phyloP scores from a whole-genome alignment of 768 basidiomycete genomes.

The Phylloporus arenicola region DNA sequence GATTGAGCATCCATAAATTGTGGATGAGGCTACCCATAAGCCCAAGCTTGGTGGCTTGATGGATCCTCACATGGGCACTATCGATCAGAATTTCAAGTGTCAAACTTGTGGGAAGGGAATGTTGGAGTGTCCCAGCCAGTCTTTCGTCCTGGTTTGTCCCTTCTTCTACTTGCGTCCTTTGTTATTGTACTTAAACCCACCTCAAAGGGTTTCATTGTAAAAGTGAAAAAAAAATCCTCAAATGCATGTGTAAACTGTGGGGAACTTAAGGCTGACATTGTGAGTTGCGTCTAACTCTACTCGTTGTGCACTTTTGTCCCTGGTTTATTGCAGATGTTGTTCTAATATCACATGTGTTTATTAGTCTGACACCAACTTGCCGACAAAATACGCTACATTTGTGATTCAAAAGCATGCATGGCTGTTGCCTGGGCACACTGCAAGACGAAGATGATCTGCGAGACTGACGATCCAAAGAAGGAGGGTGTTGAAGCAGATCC shows the following conservation, averaged over 20 bases:
- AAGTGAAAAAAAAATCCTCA: conserved; percentile 99
- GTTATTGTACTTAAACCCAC: neutral
- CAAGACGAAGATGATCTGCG: conserved; percentile 86
- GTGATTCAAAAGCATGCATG: conserved; percentile 84
- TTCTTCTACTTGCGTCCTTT: neutral
- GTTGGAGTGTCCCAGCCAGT: conserved; percentile 99
- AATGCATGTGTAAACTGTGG: conserved; percentile 99
- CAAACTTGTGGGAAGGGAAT: conserved; percentile 99
- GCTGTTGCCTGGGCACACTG: conserved; percentile 79
- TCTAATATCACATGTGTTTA: conserved; percentile 24
- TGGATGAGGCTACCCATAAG: conserved; percentile 89
- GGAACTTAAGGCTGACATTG: conserved; percentile 93
- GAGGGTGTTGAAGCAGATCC: conserved; percentile 66
- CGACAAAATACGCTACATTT: conserved; percentile 81
- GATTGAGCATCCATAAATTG: conserved; percentile 97
- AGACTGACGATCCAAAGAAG: conserved; percentile 83
- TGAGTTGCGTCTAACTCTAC: conserved; percentile 82
- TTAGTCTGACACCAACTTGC: conserved; percentile 79
- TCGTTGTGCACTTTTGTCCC: conserved; percentile 60
- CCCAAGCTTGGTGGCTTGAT: conserved; percentile 92
- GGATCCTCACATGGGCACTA: conserved; percentile 98
- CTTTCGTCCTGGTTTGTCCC: conserved; percentile 82
- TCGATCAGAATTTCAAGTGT: conserved; percentile 97
- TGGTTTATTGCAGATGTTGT: conserved; percentile 10
- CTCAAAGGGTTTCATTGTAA: conserved; percentile 92